Conservation (phyloP, 1,284 basidiomycete genomes). For the Papiliotrema flavescens region DNA sequence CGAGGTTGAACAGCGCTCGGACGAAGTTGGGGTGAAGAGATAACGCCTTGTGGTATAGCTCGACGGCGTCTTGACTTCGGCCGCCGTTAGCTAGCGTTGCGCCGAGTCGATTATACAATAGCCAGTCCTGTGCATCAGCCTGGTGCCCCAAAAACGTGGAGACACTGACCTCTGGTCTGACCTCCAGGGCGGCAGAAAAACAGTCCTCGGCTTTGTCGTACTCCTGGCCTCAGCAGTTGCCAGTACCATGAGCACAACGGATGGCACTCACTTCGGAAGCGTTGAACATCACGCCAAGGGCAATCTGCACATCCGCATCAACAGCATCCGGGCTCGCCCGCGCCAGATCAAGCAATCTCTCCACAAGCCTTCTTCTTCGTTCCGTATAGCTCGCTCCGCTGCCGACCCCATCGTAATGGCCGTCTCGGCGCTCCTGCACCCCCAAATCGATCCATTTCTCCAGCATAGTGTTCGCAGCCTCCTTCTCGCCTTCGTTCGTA, state of each 20-base stretch:
- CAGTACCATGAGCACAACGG: neutral
- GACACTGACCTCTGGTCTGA: constrained; percentile 72
- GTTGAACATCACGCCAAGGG: constrained; percentile 89
- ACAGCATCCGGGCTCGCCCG: constrained; percentile 54
- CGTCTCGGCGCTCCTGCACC: neutral
- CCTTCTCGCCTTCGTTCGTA: constrained; percentile 82
- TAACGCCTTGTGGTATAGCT: constrained; percentile 86
- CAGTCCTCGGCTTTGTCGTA: constrained; percentile 91
- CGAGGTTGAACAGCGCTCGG: constrained; percentile 88
- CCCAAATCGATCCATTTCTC: constrained; percentile 65
- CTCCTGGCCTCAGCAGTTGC: constrained; percentile 56
- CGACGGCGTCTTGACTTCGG: constrained; percentile 72
- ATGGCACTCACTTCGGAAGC: constrained; percentile 67
- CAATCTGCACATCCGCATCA: constrained; percentile 93
- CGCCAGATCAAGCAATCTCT: constrained; percentile 49
- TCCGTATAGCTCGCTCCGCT: constrained; percentile 5
- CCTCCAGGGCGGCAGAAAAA: constrained; percentile 81
- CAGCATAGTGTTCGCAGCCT: constrained; percentile 71
- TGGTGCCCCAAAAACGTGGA: neutral
- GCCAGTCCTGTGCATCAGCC: neutral
- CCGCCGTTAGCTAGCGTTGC: constrained; percentile 95
- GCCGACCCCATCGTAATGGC: neutral
- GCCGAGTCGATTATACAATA: constrained; percentile 74
- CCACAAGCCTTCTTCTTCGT: constrained; percentile 32
- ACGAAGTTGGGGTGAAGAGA: constrained; percentile 91